Conservation (phyloP, 169 alveolate species). For the Amoebophrya sp. region DNA sequence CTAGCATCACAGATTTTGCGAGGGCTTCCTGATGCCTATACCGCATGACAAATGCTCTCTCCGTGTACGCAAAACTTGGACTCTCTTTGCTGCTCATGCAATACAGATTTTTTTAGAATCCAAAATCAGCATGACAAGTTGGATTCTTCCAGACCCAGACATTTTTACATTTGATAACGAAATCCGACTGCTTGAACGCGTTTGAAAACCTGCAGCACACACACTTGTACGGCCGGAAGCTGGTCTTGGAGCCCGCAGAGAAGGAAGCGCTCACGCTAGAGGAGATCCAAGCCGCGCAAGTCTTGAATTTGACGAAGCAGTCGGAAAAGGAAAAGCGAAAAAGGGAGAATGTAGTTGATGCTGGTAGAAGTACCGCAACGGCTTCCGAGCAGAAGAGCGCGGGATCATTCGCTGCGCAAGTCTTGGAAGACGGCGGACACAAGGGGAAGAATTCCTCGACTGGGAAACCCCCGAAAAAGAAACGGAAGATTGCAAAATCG, state of each 20-base stretch:
- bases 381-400: too few relatives aligned
- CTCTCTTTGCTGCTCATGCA: too few relatives aligned
- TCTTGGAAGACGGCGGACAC: not conserved
- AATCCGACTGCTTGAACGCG: slow-evolving; percentile 73
- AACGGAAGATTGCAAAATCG: not conserved
- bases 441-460: not conserved
- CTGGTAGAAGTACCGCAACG: not conserved
- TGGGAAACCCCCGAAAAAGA: not conserved
- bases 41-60: too few relatives aligned
- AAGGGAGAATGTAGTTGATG: not conserved
- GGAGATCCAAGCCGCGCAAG: not conserved
- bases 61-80: too few relatives aligned
- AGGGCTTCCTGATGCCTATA: too few relatives aligned
- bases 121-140: too few relatives aligned
- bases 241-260: slow-evolving; percentile 62
- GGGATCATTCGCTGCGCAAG: not conserved
- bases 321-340: not conserved
- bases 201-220: slow-evolving; percentile 73
- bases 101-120: too few relatives aligned
- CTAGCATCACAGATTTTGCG: too few relatives aligned
- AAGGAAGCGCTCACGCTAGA: not conserved
- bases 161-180: too few relatives aligned
- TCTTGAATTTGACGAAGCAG: not conserved
- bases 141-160: too few relatives aligned
- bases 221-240: slow-evolving; percentile 81